phyloP scores from a whole-genome alignment of 2,329 filamentous ascomycete genomes.

The Botrytis paeoniae region DNA sequence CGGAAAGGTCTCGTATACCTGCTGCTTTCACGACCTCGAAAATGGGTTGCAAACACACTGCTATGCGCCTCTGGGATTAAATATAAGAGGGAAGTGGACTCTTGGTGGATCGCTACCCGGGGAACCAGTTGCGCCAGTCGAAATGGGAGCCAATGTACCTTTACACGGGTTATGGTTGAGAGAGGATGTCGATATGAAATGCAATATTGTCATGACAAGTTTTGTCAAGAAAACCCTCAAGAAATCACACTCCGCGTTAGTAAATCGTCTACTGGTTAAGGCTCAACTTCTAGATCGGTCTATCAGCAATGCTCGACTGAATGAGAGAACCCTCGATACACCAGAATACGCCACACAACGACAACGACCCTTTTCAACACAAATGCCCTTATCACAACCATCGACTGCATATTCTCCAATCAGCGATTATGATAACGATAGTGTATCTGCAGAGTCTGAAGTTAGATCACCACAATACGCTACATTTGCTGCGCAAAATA shows the following conservation, averaged over 20 bases:
- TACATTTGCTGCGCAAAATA: neutral
- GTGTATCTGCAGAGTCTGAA: neutral
- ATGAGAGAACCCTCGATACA: slow-evolving; percentile 1
- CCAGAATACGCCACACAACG: neutral
- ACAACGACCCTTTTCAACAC: neutral
- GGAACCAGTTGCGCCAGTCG: slow-evolving; percentile 62
- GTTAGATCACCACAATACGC: slow-evolving; percentile 1
- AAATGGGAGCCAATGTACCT: slow-evolving; percentile 65
- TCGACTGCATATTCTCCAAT: slow-evolving; percentile 15
- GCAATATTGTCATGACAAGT: slow-evolving; percentile 69
- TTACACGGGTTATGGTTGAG: slow-evolving; percentile 70
- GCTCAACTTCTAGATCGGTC: slow-evolving; percentile 40
- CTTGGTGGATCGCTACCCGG: slow-evolving; percentile 69
- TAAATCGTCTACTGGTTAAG: slow-evolving; percentile 59
- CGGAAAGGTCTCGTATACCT: slow-evolving; percentile 73
- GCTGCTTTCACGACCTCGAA: slow-evolving; percentile 72
- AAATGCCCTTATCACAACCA: slow-evolving; percentile 2
- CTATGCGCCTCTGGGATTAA: slow-evolving; percentile 77
- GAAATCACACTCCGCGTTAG: slow-evolving; percentile 68
- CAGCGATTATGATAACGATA: slow-evolving; percentile 21
- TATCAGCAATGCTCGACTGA: slow-evolving; percentile 24
- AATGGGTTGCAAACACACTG: slow-evolving; percentile 77
- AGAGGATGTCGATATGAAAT: slow-evolving; percentile 83
- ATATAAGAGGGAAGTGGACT: slow-evolving; percentile 76
- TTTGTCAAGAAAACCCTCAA: slow-evolving; percentile 84